Base-by-base conservation (phyloP, 352 stramenopile species). In the Globisporangium perplexum region DNA sequence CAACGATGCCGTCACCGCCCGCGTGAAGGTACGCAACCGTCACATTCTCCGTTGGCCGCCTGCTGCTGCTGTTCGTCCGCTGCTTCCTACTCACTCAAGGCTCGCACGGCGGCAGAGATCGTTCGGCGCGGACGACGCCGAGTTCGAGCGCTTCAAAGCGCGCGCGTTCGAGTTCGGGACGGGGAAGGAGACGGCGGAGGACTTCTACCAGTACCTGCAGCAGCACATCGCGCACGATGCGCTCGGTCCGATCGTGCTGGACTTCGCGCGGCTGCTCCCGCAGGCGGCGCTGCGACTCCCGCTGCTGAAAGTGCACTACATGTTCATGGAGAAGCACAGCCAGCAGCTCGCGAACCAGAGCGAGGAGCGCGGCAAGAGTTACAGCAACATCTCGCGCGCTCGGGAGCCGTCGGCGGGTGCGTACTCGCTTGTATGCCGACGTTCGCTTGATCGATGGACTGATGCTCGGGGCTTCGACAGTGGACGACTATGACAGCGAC, bases 71-170 rank as follows among this genome's bases (percentile, higher is more conserved):
- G 18, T 7, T 18, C 14, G 22, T 24, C 12, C 42, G 18, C 17
- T 30, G 11, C n/a, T 23, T 43, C 2, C 5, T 10, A 6, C 35
- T 44, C 42, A 47, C 42, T 17, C 14, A 3, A 14, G 12, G 28
- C 23, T 22, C 35, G 31, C 23, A 7, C n/a, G n/a, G 24, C 22
- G n/a, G 33, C 28, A 55, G 42, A 36, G 38, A 47, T 69, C 71
- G 10, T 71, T 91, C 44, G 57, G 68, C 0, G 60, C 74, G 14
- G 66, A 86, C n/a, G 68, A 86, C 12, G 47, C 71, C 6, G 76
- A 89, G 42, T 92, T 95, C 31, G 77, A 91, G 36, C 59, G 55
- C 15, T 93, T 93, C 66, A 95, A 93, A 56, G 66, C 65, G 24
- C 80, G 90, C 35, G 81, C 80, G 31, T 66, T 95, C 22, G 63